phyloP scores from a whole-genome alignment of 1,284 basidiomycete genomes.

The Papiliotrema nemorosa region DNA sequence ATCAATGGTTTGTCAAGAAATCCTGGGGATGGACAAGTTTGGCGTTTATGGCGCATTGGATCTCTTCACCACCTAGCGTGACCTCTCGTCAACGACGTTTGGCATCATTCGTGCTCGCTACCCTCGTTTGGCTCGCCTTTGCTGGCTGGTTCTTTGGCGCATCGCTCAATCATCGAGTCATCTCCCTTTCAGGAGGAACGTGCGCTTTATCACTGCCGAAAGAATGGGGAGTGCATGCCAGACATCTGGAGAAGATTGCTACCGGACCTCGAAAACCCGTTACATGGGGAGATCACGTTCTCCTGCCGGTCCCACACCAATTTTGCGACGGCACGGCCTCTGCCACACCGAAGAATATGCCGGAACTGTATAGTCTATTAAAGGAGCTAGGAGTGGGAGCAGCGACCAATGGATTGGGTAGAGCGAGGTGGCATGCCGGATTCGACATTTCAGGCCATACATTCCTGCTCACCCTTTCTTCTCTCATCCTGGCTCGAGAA shows the following conservation, averaged over 20 bases:
- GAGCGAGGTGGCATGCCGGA: slow-evolving; percentile 57
- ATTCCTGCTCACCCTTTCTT: slow-evolving; percentile 82
- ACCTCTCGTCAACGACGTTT: slow-evolving; percentile 52
- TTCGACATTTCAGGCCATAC: slow-evolving; percentile 94
- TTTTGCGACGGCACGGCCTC: slow-evolving; percentile 13
- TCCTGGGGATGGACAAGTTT: slow-evolving; percentile 87
- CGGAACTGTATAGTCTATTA: slow-evolving; percentile 56
- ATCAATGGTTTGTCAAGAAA: slow-evolving; percentile 81
- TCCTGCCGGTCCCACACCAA: slow-evolving; percentile 2
- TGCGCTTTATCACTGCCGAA: slow-evolving; percentile 66
- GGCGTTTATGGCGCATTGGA: slow-evolving; percentile 56
- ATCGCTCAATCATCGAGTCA: slow-evolving; percentile 70
- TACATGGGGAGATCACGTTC: slow-evolving; percentile 13
- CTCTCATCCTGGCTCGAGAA: slow-evolving; percentile 75
- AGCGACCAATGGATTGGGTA: not conserved
- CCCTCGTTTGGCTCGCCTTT: slow-evolving; percentile 68
- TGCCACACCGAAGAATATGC: slow-evolving; percentile 61
- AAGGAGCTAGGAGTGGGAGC: not conserved
- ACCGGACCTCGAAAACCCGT: not conserved
- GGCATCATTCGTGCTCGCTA: slow-evolving; percentile 62
- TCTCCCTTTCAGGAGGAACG: slow-evolving; percentile 71
- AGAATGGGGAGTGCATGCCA: slow-evolving; percentile 8
- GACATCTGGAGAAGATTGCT: slow-evolving; percentile 4
- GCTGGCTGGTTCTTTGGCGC: slow-evolving; percentile 92
- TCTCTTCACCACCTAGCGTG: slow-evolving; percentile 18